A percentile compares a stretch with the other conserved stretches of the same genome.
These are phyloP conservation scores for Glycine latifolia DNA, from an alignment of 306 rosid species.

Conservation along the genomic window DNA sequence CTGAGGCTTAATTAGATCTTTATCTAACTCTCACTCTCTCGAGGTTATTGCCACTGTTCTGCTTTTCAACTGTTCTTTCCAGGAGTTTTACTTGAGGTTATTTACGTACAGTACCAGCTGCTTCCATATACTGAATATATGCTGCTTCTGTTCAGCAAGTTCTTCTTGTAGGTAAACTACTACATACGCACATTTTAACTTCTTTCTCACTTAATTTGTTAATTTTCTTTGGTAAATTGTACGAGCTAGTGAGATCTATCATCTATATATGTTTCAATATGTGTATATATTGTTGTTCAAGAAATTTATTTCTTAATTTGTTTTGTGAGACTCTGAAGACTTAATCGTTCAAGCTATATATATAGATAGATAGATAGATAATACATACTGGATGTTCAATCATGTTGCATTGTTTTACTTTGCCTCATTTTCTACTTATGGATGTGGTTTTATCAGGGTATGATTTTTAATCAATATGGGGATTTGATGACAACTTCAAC, in stretches of 20 bases:
- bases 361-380: neutral
- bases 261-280: neutral
- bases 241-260: neutral
- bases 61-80: conserved; percentile 17
- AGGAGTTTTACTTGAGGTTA: conserved; percentile 4
- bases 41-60: neutral
- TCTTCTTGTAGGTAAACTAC: conserved; percentile 29
- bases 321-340: neutral
- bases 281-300: neutral
- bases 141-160: neutral
- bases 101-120: conserved; percentile 31
- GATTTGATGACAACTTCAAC: neutral
- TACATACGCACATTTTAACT: neutral
- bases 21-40: conserved; percentile 11
- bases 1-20: neutral
- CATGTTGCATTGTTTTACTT: too few relatives aligned
- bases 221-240: neutral
- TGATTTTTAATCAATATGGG: neutral
- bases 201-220: neutral
- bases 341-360: neutral
- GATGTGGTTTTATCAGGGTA: neutral
- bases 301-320: neutral
- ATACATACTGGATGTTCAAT: neutral
- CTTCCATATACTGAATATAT: neutral
- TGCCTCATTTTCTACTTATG: neutral